Evolutionary conservation across 371 early-diverging fungal species (phyloP).

Genomic region (Syncephalastrum monosporum): DNA sequence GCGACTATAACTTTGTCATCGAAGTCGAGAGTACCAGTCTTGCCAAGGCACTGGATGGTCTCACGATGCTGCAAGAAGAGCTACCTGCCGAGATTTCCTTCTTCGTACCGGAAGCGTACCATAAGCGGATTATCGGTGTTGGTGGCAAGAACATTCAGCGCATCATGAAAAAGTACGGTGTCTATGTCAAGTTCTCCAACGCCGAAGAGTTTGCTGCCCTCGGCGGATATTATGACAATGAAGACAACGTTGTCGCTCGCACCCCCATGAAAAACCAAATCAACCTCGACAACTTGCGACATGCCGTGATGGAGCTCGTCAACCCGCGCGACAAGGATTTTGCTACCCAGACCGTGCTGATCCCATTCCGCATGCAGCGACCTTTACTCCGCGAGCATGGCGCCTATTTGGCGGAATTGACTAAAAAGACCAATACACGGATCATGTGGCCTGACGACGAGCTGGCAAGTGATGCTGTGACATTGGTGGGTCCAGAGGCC

Average conservation of each 20-base stretch:
- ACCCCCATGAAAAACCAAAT: constrained; percentile 82
- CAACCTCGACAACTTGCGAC: constrained; percentile 68
- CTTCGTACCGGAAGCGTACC: constrained; percentile 84
- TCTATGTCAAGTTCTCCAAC: constrained; percentile 91
- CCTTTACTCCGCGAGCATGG: constrained; percentile 42
- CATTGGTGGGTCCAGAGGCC: constrained; percentile 42
- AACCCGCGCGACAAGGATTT: constrained; percentile 58
- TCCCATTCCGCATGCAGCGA: constrained; percentile 53
- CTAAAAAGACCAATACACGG: constrained; percentile 51
- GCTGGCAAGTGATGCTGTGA: constrained; percentile 34
- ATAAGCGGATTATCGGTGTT: constrained; percentile 94
- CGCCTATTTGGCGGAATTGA: constrained; percentile 34
- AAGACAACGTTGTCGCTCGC: constrained; percentile 86
- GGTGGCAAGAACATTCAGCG: constrained; percentile 94
- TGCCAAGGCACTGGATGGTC: constrained; percentile 63
- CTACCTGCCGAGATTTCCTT: constrained; percentile 87
- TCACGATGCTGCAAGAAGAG: constrained; percentile 77
- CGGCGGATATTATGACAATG: constrained; percentile 80
- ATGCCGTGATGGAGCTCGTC: constrained; percentile 75
- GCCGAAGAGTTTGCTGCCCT: constrained; percentile 75
- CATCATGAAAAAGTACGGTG: constrained; percentile 95
- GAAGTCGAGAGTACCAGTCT: constrained; percentile 64
- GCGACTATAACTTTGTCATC: constrained; percentile 77
- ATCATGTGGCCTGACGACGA: constrained; percentile 56
- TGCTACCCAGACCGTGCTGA: constrained; percentile 27